phyloP scores from a whole-genome alignment of 257 asterid species.

The Salvia miltiorrhiza region DNA sequence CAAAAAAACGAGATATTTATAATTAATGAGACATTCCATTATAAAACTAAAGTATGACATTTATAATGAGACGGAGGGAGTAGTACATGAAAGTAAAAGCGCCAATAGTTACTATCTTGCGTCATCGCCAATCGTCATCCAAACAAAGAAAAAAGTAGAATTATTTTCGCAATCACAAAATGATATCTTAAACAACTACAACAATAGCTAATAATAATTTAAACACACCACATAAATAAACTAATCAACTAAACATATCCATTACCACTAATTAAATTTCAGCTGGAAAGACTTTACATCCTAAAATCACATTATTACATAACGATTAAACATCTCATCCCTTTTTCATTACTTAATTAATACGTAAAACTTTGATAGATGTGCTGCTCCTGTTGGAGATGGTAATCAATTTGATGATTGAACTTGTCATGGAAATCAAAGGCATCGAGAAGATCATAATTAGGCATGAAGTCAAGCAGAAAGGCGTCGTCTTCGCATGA shows the following conservation, averaged over 20 bases:
- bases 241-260: background rate
- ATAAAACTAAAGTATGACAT: no score
- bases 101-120: no score
- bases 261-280: background rate
- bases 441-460: background rate
- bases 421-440: conserved; percentile 1
- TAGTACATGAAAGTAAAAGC: no score
- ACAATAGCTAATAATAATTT: background rate
- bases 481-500: conserved; percentile 6
- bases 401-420: background rate
- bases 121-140: no score
- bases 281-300: background rate
- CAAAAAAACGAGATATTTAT: no score
- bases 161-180: background rate
- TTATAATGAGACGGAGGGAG: no score
- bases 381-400: background rate
- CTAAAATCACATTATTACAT: background rate
- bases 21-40: no score
- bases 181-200: background rate
- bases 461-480: background rate
- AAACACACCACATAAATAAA: background rate
- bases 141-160: background rate
- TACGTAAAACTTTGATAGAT: background rate
- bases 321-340: no score
- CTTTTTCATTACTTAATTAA: background rate